Evolutionary conservation across 2,329 filamentous ascomycete genomes (phyloP).

Genomic region (Stachybotrys chlorohalonatus): DNA sequence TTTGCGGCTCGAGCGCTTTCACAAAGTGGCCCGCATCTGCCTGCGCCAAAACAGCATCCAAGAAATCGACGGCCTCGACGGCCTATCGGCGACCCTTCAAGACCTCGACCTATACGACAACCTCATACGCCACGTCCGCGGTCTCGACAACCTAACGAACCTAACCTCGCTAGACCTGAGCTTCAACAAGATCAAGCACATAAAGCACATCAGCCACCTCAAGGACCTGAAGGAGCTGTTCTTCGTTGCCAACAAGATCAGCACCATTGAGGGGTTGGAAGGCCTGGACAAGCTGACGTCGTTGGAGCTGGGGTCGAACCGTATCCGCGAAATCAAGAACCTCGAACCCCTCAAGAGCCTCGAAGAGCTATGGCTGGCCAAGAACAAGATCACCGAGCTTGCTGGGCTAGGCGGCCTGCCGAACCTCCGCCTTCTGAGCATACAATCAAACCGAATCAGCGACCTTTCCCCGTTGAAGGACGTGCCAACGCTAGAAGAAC

Average conservation of each 20-base stretch:
- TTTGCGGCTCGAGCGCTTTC: slow-evolving; percentile 77
- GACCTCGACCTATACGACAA: slow-evolving; percentile 98
- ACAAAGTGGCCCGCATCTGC: slow-evolving; percentile 66
- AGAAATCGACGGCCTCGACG: slow-evolving; percentile 64
- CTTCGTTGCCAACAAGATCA: slow-evolving; percentile 92
- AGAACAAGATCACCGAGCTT: slow-evolving; percentile 90
- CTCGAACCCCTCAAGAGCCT: slow-evolving; percentile 67
- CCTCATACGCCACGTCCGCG: slow-evolving; percentile 76
- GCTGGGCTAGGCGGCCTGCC: slow-evolving; percentile 65
- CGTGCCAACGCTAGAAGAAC: slow-evolving; percentile 72
- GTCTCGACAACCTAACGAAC: slow-evolving; percentile 67
- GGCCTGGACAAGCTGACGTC: slow-evolving; percentile 67
- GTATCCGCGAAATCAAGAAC: slow-evolving; percentile 81
- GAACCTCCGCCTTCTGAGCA: slow-evolving; percentile 79
- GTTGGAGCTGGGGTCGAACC: slow-evolving; percentile 85
- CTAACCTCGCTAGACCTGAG: slow-evolving; percentile 80
- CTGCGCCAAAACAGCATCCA: slow-evolving; percentile 88
- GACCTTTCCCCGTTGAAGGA: slow-evolving; percentile 67
- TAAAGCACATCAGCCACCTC: slow-evolving; percentile 78
- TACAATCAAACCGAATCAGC: slow-evolving; percentile 89
- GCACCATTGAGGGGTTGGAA: slow-evolving; percentile 75
- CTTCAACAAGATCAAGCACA: slow-evolving; percentile 99
- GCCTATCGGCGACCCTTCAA: slow-evolving; percentile 56
- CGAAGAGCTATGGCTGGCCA: slow-evolving; percentile 89
- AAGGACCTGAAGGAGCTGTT: slow-evolving; percentile 74